Conservation (phyloP, 2,329 filamentous ascomycete species). For the Penicillium sumatraense region DNA sequence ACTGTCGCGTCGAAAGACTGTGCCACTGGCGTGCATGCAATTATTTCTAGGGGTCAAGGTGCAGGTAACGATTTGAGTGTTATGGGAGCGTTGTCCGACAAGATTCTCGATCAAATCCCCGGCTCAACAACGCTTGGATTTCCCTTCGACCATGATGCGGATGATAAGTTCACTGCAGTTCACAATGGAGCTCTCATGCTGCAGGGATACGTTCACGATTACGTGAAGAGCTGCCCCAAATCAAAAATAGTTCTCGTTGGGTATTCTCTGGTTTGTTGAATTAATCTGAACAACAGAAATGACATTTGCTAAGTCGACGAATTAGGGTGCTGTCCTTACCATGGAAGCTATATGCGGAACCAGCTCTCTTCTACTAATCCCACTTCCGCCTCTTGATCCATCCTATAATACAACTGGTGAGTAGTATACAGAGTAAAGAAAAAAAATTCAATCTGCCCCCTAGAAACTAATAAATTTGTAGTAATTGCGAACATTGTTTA, state of each 20-base stretch:
- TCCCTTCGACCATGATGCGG: conserved; percentile 14
- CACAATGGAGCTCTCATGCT: conserved; percentile 13
- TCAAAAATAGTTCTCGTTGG: conserved; percentile 15
- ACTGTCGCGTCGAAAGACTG: conserved; percentile 5
- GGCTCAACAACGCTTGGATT: conserved; percentile 19
- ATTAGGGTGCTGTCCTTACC: conserved; percentile 14
- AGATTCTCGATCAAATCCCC: conserved; percentile 18
- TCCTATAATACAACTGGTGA: conserved; percentile 8
- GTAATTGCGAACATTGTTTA: conserved; percentile 12
- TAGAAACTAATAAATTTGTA: neutral
- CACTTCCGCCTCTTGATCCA: conserved; percentile 8
- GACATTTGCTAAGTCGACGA: neutral
- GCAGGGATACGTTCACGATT: conserved; percentile 15
- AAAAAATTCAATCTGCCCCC: too few relatives aligned
- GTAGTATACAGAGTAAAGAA: too few relatives aligned
- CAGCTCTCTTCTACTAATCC: conserved; percentile 9
- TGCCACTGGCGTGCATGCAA: conserved; percentile 15
- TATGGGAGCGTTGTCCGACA: conserved; percentile 8
- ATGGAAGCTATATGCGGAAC: conserved; percentile 21
- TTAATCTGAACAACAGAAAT: neutral
- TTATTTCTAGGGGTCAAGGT: conserved; percentile 18
- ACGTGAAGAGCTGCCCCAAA: conserved; percentile 13
- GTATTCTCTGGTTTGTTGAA: conserved; percentile 14
- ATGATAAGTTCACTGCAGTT: conserved; percentile 13
- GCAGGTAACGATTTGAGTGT: conserved; percentile 15